A percentile compares a stretch with the other conserved stretches of the same genome.
phyloP scores from a whole-genome alignment of 2,329 filamentous ascomycete genomes.

The Epichloe hybrida region DNA sequence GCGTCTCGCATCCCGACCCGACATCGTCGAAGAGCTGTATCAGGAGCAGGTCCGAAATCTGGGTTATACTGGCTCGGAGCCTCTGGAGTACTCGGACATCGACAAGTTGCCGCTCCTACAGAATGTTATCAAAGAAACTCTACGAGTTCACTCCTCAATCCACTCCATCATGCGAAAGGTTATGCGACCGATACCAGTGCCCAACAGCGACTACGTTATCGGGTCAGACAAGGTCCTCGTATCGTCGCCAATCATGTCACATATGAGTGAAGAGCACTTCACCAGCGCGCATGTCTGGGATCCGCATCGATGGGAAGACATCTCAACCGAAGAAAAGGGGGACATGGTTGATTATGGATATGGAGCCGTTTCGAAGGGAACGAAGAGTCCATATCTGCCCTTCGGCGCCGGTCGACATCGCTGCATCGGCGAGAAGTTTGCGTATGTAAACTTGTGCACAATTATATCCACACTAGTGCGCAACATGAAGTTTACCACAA shows the following conservation, averaged over 20 bases:
- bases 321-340: constrained; percentile 19
- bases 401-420: constrained; percentile 88
- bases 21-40: constrained; percentile 69
- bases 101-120: constrained; percentile 68
- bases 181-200: constrained; percentile 72
- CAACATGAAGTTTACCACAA: constrained; percentile 44
- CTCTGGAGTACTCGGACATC: constrained; percentile 64
- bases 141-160: constrained; percentile 82
- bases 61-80: constrained; percentile 42
- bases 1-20: constrained; percentile 62
- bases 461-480: constrained; percentile 51
- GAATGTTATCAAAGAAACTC: constrained; percentile 80
- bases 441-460: constrained; percentile 55
- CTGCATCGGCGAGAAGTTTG: constrained; percentile 95
- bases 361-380: constrained; percentile 82
- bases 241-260: constrained; percentile 47
- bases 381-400: constrained; percentile 78
- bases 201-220: constrained; percentile 71
- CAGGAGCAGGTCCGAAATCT: constrained; percentile 60
- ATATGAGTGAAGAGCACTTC: constrained; percentile 51
- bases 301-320: constrained; percentile 74
- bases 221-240: constrained; percentile 33
- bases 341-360: constrained; percentile 90
- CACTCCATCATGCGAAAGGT: constrained; percentile 91
- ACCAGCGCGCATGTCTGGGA: constrained; percentile 74